Conservation (phyloP, 2,329 filamentous ascomycete species). For the Verticillium zaregamsianum region DNA sequence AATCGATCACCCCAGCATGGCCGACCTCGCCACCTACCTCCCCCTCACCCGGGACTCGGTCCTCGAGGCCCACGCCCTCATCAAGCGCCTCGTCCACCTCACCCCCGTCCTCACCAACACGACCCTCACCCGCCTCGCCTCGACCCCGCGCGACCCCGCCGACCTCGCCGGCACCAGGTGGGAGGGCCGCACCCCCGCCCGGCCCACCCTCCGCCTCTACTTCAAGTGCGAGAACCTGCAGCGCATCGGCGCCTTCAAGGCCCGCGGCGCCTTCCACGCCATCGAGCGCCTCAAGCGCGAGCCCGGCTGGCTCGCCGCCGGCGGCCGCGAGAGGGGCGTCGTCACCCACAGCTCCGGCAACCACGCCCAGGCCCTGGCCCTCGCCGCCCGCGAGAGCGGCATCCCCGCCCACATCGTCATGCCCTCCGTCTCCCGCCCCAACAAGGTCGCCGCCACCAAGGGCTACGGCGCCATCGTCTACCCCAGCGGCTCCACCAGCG, state of each 20-base stretch:
- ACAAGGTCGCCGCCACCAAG: slow-evolving; percentile 79
- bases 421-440: slow-evolving; percentile 79
- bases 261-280: slow-evolving; percentile 85
- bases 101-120: slow-evolving; percentile 80
- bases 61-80: slow-evolving; percentile 64
- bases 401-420: slow-evolving; percentile 88
- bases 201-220: slow-evolving; percentile 68
- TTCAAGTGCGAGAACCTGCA: slow-evolving; percentile 98
- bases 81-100: slow-evolving; percentile 71
- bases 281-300: slow-evolving; percentile 63
- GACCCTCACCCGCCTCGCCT: slow-evolving; percentile 72
- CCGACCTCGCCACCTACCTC: slow-evolving; percentile 47
- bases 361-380: slow-evolving; percentile 87
- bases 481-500: slow-evolving; percentile 76
- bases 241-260: slow-evolving; percentile 89
- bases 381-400: slow-evolving; percentile 69
- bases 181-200: slow-evolving; percentile 51
- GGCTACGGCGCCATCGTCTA: slow-evolving; percentile 73
- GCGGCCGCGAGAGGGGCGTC: slow-evolving; percentile 63
- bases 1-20: slow-evolving; percentile 33
- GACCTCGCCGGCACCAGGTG: slow-evolving; percentile 53
- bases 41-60: slow-evolving; percentile 73
- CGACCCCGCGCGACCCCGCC: slow-evolving; percentile 56
- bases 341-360: slow-evolving; percentile 92
- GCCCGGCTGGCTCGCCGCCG: slow-evolving; percentile 55